Percentiles rank a stretch among this genome's conserved stretches.
phyloP scores from a whole-genome alignment of 2,329 filamentous ascomycete species.

The Ophiostoma sp. region DNA sequence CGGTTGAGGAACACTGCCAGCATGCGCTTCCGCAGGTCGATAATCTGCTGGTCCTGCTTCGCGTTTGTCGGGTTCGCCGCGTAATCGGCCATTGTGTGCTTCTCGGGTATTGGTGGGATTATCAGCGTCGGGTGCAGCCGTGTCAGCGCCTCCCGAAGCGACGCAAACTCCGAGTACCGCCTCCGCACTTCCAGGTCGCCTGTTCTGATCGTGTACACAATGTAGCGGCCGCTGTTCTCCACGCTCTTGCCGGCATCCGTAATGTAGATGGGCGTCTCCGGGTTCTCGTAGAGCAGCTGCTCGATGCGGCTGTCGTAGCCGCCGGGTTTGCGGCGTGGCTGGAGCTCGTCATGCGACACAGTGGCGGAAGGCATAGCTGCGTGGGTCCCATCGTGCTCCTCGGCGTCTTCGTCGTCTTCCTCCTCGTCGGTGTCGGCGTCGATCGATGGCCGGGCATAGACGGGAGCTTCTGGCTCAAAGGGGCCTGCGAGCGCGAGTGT shows the following conservation, averaged over 20 bases:
- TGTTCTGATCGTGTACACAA: slow-evolving; percentile 94
- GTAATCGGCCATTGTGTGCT: slow-evolving; percentile 98
- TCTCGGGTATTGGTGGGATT: slow-evolving; percentile 95
- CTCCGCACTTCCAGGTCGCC: slow-evolving; percentile 91
- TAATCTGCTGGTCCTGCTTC: slow-evolving; percentile 95
- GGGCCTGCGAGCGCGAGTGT: not conserved
- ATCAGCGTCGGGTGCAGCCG: slow-evolving; percentile 91
- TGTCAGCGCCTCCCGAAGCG: slow-evolving; percentile 79
- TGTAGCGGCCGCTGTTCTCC: slow-evolving; percentile 87
- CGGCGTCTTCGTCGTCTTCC: slow-evolving; percentile 46
- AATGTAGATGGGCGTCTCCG: slow-evolving; percentile 82
- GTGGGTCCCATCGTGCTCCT: slow-evolving; percentile 26
- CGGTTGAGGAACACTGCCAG: slow-evolving; percentile 90
- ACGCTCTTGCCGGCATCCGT: slow-evolving; percentile 92
- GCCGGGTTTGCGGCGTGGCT: slow-evolving; percentile 66
- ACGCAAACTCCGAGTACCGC: slow-evolving; percentile 94
- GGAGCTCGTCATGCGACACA: slow-evolving; percentile 39
- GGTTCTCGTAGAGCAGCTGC: slow-evolving; percentile 94
- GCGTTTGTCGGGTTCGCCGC: slow-evolving; percentile 96
- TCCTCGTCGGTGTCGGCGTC: slow-evolving; percentile 41
- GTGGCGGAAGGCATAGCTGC: slow-evolving; percentile 20
- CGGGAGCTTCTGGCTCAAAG: slow-evolving; percentile 1
- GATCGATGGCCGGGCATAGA: slow-evolving; percentile 37
- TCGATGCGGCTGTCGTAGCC: slow-evolving; percentile 94
- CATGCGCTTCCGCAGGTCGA: slow-evolving; percentile 96